A percentile compares a stretch with the other conserved stretches of the same genome.
phyloP scores from a whole-genome alignment of 192 early-diverging fungal species.

The Coemansia furcata region DNA sequence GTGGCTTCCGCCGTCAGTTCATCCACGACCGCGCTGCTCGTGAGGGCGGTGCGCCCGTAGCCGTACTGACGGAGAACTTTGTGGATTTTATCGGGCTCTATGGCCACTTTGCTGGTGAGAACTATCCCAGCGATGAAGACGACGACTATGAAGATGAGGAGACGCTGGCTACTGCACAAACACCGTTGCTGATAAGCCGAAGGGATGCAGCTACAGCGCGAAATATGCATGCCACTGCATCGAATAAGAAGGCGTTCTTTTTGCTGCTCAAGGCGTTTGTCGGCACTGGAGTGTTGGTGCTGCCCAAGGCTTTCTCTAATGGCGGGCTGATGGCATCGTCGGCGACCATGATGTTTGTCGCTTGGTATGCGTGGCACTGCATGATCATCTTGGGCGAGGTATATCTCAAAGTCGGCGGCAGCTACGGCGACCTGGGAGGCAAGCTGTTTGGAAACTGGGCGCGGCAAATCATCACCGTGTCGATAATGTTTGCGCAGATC shows the following conservation, averaged over 20 bases:
- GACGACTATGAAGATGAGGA: constrained; percentile 43
- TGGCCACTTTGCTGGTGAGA: constrained; percentile 92
- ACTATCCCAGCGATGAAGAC: constrained; percentile 78
- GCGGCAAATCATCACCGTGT: constrained; percentile 59
- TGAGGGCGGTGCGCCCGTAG: constrained; percentile 61
- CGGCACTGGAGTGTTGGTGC: constrained; percentile 73
- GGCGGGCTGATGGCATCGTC: constrained; percentile 67
- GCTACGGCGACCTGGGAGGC: constrained; percentile 65
- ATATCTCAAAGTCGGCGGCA: constrained; percentile 57
- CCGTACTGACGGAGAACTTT: constrained; percentile 81
- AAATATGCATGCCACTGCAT: constrained; percentile 53
- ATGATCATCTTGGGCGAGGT: constrained; percentile 66
- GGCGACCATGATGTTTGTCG: constrained; percentile 54
- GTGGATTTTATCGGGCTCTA: constrained; percentile 92
- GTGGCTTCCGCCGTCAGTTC: constrained; percentile 87
- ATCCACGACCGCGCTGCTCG: constrained; percentile 68
- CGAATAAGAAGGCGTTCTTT: constrained; percentile 70
- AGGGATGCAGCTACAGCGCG: constrained; percentile 1
- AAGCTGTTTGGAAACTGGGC: constrained; percentile 59
- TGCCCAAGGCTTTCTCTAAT: constrained; percentile 74
- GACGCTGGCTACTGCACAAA: constrained; percentile 2
- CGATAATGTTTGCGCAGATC: constrained; percentile 69
- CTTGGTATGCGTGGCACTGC: constrained; percentile 60
- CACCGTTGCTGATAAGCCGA: constrained; percentile 8
- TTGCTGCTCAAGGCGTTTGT: constrained; percentile 80